Conservation (phyloP, 306 rosid genomes). For the Sicyos baderoa region DNA sequence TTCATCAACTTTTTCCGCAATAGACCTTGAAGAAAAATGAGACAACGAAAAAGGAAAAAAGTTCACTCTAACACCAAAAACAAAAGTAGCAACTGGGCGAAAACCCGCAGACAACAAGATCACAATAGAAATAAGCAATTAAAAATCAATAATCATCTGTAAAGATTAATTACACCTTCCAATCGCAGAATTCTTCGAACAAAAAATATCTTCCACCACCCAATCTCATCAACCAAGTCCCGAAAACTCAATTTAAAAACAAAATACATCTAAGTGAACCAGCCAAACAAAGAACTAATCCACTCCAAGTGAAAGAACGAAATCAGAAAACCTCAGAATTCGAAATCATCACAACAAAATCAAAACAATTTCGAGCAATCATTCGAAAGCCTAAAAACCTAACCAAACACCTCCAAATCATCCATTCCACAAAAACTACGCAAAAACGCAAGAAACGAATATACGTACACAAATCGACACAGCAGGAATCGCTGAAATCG, state of each 20-base stretch:
- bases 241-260: background rate
- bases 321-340: background rate
- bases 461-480: background rate
- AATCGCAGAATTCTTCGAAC: background rate
- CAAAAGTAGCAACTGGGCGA: background rate
- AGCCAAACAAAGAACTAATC: background rate
- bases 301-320: background rate
- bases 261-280: background rate
- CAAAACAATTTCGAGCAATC: background rate
- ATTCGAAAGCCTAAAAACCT: slow-evolving; percentile 13
- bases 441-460: background rate
- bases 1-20: background rate
- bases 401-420: background rate
- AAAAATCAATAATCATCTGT: background rate
- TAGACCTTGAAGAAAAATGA: background rate
- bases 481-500: background rate
- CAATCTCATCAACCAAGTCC: background rate
- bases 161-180: background rate
- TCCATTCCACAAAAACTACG: background rate
- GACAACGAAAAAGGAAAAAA: background rate
- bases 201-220: background rate
- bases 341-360: background rate
- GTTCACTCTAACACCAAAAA: background rate
- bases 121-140: background rate
- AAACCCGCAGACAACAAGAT: background rate